These are phyloP conservation scores for Bretschneidera sinensis DNA, from an alignment of 345 rosid species.

Conservation along the genomic window DNA sequence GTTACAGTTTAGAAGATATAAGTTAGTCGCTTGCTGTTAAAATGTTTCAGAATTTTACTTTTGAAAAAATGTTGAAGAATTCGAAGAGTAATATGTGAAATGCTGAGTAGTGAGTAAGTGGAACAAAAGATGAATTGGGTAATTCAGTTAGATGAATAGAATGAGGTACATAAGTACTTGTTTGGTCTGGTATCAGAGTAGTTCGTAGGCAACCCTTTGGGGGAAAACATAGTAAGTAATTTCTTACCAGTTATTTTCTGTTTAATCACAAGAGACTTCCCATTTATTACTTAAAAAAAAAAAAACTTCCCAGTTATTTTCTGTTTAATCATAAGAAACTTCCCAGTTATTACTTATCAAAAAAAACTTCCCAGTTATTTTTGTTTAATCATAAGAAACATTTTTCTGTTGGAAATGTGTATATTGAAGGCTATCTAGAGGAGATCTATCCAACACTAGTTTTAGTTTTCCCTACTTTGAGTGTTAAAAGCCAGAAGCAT, in stretches of 20 bases:
- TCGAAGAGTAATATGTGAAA: conserved; percentile 4
- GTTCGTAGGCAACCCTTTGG: not conserved
- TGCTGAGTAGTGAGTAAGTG: not conserved
- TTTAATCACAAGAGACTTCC: too few species aligned
- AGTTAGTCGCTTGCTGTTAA: not conserved
- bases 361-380: too few species aligned
- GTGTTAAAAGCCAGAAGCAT: too few species aligned
- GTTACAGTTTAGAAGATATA: too few species aligned
- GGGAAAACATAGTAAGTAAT: not conserved
- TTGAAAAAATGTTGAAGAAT: too few species aligned
- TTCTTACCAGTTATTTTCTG: not conserved
- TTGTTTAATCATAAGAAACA: not conserved
- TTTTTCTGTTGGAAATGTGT: not conserved
- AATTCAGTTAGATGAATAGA: too few species aligned
- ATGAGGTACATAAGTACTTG: not conserved
- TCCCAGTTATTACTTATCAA: too few species aligned
- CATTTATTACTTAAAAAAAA: too few species aligned
- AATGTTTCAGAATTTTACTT: not conserved
- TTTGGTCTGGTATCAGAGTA: not conserved
- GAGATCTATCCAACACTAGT: not conserved
- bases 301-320: too few species aligned
- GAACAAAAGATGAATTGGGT: not conserved
- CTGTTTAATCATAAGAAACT: too few species aligned
- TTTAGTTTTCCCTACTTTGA: too few species aligned
- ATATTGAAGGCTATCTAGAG: not conserved